These are phyloP conservation scores for Ustilago nuda DNA, from an alignment of 1,284 basidiomycete species.

Conservation along the genomic window DNA sequence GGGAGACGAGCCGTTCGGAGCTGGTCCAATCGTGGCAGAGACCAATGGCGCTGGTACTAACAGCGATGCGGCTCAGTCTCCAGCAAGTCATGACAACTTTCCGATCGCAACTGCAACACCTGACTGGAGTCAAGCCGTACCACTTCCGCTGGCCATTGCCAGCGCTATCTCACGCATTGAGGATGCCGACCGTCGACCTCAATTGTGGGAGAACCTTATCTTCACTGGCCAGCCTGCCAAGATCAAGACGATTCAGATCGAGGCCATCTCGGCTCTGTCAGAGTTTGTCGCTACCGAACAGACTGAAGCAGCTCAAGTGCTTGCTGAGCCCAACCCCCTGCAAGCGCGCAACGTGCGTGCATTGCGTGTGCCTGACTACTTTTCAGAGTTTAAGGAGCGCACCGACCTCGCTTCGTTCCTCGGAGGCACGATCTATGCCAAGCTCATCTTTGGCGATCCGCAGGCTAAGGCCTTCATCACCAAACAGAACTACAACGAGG, in stretches of 20 bases:
- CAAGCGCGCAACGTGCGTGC: conserved; percentile 63
- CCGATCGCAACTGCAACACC: conserved; percentile 22
- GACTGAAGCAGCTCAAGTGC: conserved; percentile 57
- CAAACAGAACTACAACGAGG: conserved; percentile 66
- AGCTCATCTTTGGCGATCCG: conserved; percentile 64
- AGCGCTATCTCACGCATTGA: conserved; percentile 50
- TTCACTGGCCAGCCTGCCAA: conserved; percentile 59
- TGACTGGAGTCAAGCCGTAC: conserved; percentile 34
- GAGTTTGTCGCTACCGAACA: conserved; percentile 46
- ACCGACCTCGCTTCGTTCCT: conserved; percentile 65
- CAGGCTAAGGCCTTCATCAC: conserved; percentile 62
- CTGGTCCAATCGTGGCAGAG: conserved; percentile 29
- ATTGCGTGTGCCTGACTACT: conserved; percentile 67
- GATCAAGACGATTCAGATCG: conserved; percentile 55
- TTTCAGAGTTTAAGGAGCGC: conserved; percentile 67
- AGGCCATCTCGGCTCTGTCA: conserved; percentile 50
- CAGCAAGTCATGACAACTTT: conserved; percentile 31
- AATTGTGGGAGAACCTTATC: conserved; percentile 66
- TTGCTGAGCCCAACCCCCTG: conserved; percentile 58
- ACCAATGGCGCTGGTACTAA: neutral
- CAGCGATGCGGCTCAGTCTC: neutral
- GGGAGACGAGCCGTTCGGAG: conserved; percentile 51
- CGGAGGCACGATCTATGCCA: conserved; percentile 67
- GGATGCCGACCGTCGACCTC: conserved; percentile 55
- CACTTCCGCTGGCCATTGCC: conserved; percentile 51